Base-by-base conservation (phyloP, 2,329 filamentous ascomycete genomes). In the Botrytis deweyae region DNA sequence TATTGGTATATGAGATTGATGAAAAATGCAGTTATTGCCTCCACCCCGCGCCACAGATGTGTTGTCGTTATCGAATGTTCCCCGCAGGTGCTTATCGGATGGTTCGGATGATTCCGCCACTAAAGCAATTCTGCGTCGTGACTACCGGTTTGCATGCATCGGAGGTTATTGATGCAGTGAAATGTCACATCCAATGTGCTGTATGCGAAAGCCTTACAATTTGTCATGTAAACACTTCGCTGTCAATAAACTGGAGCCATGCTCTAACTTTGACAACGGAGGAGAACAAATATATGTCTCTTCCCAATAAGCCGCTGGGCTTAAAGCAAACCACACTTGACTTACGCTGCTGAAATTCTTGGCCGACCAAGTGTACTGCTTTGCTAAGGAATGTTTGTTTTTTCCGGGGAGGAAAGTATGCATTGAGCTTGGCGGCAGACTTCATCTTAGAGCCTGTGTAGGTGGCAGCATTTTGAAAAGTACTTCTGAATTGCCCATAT, bases 61-160 rank as follows among this genome's bases (percentile, higher is more conserved):
- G 66, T 68, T 68, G 49, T 58, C 66, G n/a, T 55, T 58, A 42
- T 58, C 66, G 20, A 58, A 58, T 68, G 33, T 67, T 67, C 70
- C 44, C 62, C 46, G 62, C 69, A 71, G 29, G 22, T 38, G 46
- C 61, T 67, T 72, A 67, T 72, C 70, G 70, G 61, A 52, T 67
- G 61, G 40, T 29, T 68, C 64, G 64, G 65, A 52, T 67, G 46
- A 40, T 67, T 40, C 64, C 25, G 49, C 49, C 22, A 58, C 66
- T 68, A 68, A 58, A 68, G 49, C n/a, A 33, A 18, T 68, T 58
- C 36, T 68, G 36, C 46, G 9, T 42, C 46, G 16, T 58, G 49
- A 58, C 49, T 42, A 10, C 49, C 65, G 16, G 36, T 22, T 68
- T 68, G 65, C 65, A 68, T 68, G 49, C 65, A 68, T 68, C 49